Evolutionary conservation across 2,329 filamentous ascomycete species (phyloP), one percentile per base, ranked within the genome.

Genomic region (Exophiala oligosperma): DNA sequence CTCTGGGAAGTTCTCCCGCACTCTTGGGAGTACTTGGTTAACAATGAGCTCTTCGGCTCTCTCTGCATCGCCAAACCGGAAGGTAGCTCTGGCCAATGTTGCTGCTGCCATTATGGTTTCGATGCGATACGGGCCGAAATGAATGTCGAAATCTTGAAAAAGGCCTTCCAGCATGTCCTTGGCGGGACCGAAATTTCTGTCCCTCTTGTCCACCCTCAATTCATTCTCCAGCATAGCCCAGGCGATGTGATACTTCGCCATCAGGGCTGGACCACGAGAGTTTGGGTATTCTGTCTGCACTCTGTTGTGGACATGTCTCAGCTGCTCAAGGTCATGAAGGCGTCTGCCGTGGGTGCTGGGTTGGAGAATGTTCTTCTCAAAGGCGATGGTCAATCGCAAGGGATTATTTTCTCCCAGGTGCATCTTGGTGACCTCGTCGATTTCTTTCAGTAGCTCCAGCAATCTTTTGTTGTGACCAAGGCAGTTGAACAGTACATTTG

Each of bases 151-250:
- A 24, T 55, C 37, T 17, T n/a, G 23, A 17, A 44, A 21, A 26
- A 63, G 57, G 7, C 38, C 43, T n/a, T 49, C 28, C 29, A 63
- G 43, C 35, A 53, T 44, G 9, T 35, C 24, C 29, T 40, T 48
- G n/a, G 52, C 57, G 4, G 53, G 40, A 26, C 54, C 35, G 43
- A 44, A 58, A 32, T 60, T 49, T 11, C 50, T 29, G 9, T 58
- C 41, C 17, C 50, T 38, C 21, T 44, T 46, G 17, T 59, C 43
- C 50, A 49, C 49, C 40, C 52, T 59, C 57, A 59, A 35, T 43
- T 55, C 57, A 37, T 59, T 59, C 48, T 63, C 61, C 28, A 60
- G 52, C 54, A 53, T 53, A 7, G 61, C 61, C 61, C 61, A 63
- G 14, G 57, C 61, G 32, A 60, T 11, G 32, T 63, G 50, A 29